A percentile compares a stretch with the other conserved stretches of the same genome.
Conservation (phyloP, 805 yeast species). For the Teunomyces funiuensis region DNA sequence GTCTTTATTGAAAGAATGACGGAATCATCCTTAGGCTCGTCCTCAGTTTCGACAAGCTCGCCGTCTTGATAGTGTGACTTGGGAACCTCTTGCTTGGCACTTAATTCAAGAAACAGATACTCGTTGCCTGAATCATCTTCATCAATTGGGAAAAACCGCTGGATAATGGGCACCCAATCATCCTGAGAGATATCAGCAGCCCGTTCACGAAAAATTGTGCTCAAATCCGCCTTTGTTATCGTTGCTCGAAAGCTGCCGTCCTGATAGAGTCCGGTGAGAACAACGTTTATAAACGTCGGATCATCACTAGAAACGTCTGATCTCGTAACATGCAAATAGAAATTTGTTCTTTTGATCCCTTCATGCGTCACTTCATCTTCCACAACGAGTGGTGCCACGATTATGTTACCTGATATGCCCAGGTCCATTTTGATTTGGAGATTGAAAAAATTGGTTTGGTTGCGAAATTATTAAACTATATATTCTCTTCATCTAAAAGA, state of each 20-base stretch:
- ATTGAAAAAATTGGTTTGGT: not conserved
- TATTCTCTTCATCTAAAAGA: constrained; percentile 39
- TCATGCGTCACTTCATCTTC: constrained; percentile 15
- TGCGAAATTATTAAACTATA: not conserved
- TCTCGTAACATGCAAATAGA: constrained; percentile 17
- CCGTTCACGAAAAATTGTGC: not conserved
- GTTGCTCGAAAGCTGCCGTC: constrained; percentile 22
- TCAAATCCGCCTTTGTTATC: constrained; percentile 10
- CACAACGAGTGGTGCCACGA: constrained; percentile 16
- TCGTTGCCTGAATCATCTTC: constrained; percentile 7
- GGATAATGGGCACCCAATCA: constrained; percentile 19
- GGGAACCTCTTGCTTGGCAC: constrained; percentile 4
- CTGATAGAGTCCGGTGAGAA: constrained; percentile 17
- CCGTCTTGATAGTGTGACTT: constrained; percentile 6
- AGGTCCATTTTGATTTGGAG: constrained; percentile 1
- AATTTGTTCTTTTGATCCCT: constrained; percentile 14
- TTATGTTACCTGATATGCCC: constrained; percentile 6
- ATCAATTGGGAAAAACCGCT: constrained; percentile 18
- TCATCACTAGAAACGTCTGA: constrained; percentile 9
- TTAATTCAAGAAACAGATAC: constrained; percentile 1
- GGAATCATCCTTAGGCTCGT: constrained; percentile 10
- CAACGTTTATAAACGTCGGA: constrained; percentile 12
- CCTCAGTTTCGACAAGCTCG: constrained; percentile 9
- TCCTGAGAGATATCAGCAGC: constrained; percentile 11
- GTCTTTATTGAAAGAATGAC: constrained; percentile 17